These are phyloP conservation scores for Xylaria grammica DNA, from an alignment of 495 filamentous ascomycete genomes.

Conservation along the genomic window DNA sequence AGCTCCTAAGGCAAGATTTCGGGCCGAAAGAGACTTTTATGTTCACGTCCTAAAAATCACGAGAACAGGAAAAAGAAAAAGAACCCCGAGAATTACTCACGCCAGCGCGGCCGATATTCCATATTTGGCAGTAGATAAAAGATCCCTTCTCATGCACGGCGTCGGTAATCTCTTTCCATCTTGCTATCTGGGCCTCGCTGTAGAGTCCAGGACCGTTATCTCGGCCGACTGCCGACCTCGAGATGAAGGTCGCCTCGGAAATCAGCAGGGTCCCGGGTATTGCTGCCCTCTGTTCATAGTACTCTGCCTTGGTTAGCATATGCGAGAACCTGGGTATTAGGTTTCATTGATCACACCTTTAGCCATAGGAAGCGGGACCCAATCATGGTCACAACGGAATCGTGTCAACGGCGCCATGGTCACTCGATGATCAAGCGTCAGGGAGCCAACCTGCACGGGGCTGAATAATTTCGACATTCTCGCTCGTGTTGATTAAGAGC, in stretches of 20 bases:
- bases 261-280: slow-evolving; percentile 60
- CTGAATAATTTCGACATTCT: slow-evolving; percentile 52
- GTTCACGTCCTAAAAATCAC: neutral
- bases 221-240: slow-evolving; percentile 54
- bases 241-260: slow-evolving; percentile 59
- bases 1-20: no score
- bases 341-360: slow-evolving; percentile 17
- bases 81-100: neutral
- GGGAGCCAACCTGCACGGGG: slow-evolving; percentile 53
- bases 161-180: slow-evolving; percentile 58
- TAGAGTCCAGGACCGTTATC: slow-evolving; percentile 58
- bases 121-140: slow-evolving; percentile 60
- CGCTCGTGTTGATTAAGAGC: neutral
- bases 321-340: slow-evolving; percentile 33
- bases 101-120: slow-evolving; percentile 57
- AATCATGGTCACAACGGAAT: slow-evolving; percentile 51
- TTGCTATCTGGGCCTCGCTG: slow-evolving; percentile 48
- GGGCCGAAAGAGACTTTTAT: no score
- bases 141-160: slow-evolving; percentile 59
- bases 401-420: slow-evolving; percentile 62
- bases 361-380: slow-evolving; percentile 20
- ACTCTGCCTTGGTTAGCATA: slow-evolving; percentile 41
- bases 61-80: neutral
- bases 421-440: slow-evolving; percentile 59
- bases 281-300: slow-evolving; percentile 61